Base-by-base conservation (phyloP, 352 stramenopile species). In the Globisporangium spinosum region DNA sequence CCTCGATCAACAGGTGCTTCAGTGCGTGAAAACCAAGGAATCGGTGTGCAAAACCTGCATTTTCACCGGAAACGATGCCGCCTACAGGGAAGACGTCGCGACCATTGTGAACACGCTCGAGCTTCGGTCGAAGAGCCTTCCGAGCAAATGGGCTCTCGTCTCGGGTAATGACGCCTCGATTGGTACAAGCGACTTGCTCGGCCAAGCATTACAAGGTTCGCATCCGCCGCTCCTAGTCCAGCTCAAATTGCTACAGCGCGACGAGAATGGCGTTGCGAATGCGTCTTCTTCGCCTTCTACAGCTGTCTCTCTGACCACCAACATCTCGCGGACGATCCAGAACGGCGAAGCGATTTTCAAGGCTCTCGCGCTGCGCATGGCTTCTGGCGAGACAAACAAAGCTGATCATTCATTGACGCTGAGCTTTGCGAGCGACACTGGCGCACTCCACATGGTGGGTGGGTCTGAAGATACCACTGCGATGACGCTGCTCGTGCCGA, bases 101-200 rank as follows among this genome's bases (percentile, higher is more conserved):
- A 64, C 59, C n/a, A 64, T 64, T 27, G 59, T 64, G 59, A 57
- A 54, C 40, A 35, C 34, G 20, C 38, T 64, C 40, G 25, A 64
- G 38, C 25, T 64, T 23, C 59, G 13, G 0, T 43, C 40, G 13
- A 51, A 51, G 13, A 13, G 2, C 12, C 34, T 57, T 20, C 23
- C 40, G 5, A 22, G 22, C 4, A 55, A 64, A 57, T 57, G 59
- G 59, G n/a, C 20, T 27, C 40, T 64, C 25, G 54, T 64, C 13
- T 29, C 38, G 7, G 59, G 40, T 20, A 64, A 64, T 23, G 40
- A 64, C 22, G 27, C 57, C 23, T 17, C 23, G 1, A 23, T 64
- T 20, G 59, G 40, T 17, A 25, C 59, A 6, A 55, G 35, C 0
- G 59, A 64, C n/a, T 23, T 64, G n/a, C 25, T 64, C 2, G 40